Base-by-base conservation (phyloP, 2,329 filamentous ascomycete species). In the Colletotrichum siamense region DNA sequence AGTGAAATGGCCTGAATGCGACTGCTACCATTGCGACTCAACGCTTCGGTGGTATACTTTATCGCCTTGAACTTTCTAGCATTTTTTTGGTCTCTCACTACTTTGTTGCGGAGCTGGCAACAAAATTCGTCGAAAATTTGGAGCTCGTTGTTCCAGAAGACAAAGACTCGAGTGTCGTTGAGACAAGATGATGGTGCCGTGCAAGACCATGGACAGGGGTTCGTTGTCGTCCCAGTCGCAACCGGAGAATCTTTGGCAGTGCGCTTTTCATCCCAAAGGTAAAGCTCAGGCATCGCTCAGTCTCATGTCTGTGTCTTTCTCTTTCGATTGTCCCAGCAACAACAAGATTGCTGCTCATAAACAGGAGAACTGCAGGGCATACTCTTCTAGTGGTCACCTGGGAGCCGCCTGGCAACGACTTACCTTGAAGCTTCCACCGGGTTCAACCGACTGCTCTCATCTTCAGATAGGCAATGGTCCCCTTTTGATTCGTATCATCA, bases 1-100 rank as follows among this genome's bases (percentile, higher is more conserved):
- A 74, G 71, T 65, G 74, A 28, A 69, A 69, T 62, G 71, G 70
- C 74, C 74, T 76, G 74, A 76, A 62, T 44, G 34, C 6, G 10
- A 74, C 59, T 69, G 52, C 22, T 8, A 62, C 52, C 49, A 15
- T 39, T 52, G 61, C 68, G 64, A 36, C 62, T 57, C 39, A 55
- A 49, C 57, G 34, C 13, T 44, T 24, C n/a, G 28, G 28, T 52
- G 64, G 18, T 69, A 69, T 65, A 39, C 2, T 32, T 6, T 59
- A 26, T 59, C 34, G 39, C 36, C 22, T 13, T 30, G 22, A 8
- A n/a, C 18, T 34, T 62, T 61, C 10, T 4, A 55, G 28, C 28
- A 30, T 30, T 30, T 30, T 30, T 18, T 36, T 39, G 18, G 26
- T 28, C 6, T 22, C 26, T 26, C 18, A 52, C 4, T 30, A 22